Evolutionary conservation across 495 filamentous ascomycete genomes (phyloP).

Genomic region (Hyaloscypha bicolor): DNA sequence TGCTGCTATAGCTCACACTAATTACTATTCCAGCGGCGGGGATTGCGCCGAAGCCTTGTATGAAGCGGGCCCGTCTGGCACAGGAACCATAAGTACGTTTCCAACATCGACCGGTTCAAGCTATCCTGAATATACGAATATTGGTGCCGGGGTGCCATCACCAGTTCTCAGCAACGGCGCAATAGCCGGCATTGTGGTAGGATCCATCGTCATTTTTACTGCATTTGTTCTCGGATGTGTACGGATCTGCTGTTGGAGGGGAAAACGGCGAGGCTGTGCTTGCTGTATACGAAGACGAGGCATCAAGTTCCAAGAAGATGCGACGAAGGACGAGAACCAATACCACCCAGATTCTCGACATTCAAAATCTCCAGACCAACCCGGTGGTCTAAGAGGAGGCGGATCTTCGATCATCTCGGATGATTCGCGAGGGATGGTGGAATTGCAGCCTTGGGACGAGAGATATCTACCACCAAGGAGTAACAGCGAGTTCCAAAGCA

Average conservation of each 20-base stretch:
- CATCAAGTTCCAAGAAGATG: too few species aligned
- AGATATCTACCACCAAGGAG: background rate
- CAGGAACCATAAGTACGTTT: background rate
- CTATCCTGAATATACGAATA: too few species aligned
- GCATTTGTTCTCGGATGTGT: background rate
- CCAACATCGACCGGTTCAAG: background rate
- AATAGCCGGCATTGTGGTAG: background rate
- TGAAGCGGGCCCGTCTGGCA: background rate
- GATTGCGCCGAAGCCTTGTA: background rate
- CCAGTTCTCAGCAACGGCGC: background rate
- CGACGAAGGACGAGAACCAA: too few species aligned
- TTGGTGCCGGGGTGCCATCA: too few species aligned
- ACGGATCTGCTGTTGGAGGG: background rate
- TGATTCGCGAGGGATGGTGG: background rate
- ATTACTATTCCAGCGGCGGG: background rate
- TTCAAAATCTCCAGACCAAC: background rate
- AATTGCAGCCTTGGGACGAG: background rate
- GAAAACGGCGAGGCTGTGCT: background rate
- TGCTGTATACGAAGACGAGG: background rate
- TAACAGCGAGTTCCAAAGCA: background rate
- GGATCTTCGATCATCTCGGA: background rate
- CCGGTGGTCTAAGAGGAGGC: background rate
- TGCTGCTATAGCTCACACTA: background rate
- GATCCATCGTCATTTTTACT: background rate
- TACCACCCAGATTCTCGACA: too few species aligned